Evolutionary conservation across 2,329 filamentous ascomycete genomes (phyloP).

Genomic region (Alternaria panax): DNA sequence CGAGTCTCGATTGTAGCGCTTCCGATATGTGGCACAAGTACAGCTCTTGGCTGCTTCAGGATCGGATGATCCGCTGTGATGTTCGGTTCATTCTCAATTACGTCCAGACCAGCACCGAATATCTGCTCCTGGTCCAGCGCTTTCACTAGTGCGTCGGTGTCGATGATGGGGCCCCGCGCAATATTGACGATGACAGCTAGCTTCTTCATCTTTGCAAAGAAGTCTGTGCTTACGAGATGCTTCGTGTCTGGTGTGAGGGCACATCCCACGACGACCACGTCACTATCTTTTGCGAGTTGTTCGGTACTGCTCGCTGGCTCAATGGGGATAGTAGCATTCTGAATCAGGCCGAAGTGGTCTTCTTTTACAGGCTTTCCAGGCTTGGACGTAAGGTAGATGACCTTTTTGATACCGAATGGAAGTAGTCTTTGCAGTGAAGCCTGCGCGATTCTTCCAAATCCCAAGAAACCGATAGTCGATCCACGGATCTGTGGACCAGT

Average conservation of each 20-base stretch:
- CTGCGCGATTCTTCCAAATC: constrained; percentile 41
- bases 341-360: constrained; percentile 34
- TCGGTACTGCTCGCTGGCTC: constrained; percentile 28
- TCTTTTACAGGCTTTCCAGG: constrained; percentile 34
- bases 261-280: constrained; percentile 41
- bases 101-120: constrained; percentile 62
- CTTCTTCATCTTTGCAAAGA: constrained; percentile 60
- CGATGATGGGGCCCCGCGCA: constrained; percentile 63
- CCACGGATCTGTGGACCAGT: constrained; percentile 38
- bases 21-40: constrained; percentile 66
- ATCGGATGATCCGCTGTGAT: constrained; percentile 57
- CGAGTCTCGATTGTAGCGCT: constrained; percentile 66
- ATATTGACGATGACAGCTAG: constrained; percentile 65
- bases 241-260: constrained; percentile 37
- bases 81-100: constrained; percentile 63
- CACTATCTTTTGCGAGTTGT: constrained; percentile 40
- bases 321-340: constrained; percentile 26
- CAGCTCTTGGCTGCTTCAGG: constrained; percentile 57
- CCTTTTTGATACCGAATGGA: constrained; percentile 37
- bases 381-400: constrained; percentile 36
- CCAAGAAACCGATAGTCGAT: constrained; percentile 37
- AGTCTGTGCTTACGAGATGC: constrained; percentile 36
- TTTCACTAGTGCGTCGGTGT: constrained; percentile 61
- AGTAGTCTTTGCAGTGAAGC: constrained; percentile 36
- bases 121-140: constrained; percentile 61